phyloP scores from a whole-genome alignment of 805 yeast species.

The Hanseniaspora lachancei region DNA sequence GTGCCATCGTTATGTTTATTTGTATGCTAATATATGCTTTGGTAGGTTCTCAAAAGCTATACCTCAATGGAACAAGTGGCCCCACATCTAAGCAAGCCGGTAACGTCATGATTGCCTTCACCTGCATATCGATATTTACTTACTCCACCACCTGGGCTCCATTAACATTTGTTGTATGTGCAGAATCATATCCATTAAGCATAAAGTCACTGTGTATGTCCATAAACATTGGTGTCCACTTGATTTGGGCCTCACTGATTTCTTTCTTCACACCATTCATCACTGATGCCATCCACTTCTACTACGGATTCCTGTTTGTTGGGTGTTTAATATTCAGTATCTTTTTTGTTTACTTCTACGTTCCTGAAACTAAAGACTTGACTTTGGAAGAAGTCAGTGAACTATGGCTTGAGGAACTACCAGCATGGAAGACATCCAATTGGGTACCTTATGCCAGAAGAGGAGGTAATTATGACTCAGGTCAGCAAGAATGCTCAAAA shows the following conservation, averaged over 20 bases:
- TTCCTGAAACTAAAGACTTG: constrained; percentile 67
- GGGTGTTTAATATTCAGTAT: constrained; percentile 43
- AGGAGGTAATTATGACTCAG: constrained; percentile 4
- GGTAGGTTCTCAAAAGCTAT: constrained; percentile 41
- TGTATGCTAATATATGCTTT: constrained; percentile 42
- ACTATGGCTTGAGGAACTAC: constrained; percentile 32
- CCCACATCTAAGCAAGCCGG: constrained; percentile 40
- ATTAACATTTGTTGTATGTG: constrained; percentile 47
- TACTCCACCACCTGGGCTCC: constrained; percentile 72
- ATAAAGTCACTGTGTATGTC: constrained; percentile 46
- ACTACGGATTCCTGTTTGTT: constrained; percentile 48
- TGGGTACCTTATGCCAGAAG: constrained; percentile 35
- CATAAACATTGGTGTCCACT: constrained; percentile 49
- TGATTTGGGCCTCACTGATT: constrained; percentile 55
- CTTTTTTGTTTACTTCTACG: constrained; percentile 54
- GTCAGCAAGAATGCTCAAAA: not conserved
- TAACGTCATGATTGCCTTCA: constrained; percentile 54
- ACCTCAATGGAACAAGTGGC: constrained; percentile 31
- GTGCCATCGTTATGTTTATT: constrained; percentile 37
- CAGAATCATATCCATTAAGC: constrained; percentile 61
- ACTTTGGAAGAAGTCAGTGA: constrained; percentile 69
- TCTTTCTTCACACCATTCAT: constrained; percentile 62
- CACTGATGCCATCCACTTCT: constrained; percentile 48
- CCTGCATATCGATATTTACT: constrained; percentile 57
- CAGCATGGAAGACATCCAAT: constrained; percentile 33